A percentile compares a stretch with the other conserved stretches of the same genome.
These are phyloP conservation scores for Delphinella strobiligena DNA, from an alignment of 2,329 filamentous ascomycete genomes.

Conservation along the genomic window DNA sequence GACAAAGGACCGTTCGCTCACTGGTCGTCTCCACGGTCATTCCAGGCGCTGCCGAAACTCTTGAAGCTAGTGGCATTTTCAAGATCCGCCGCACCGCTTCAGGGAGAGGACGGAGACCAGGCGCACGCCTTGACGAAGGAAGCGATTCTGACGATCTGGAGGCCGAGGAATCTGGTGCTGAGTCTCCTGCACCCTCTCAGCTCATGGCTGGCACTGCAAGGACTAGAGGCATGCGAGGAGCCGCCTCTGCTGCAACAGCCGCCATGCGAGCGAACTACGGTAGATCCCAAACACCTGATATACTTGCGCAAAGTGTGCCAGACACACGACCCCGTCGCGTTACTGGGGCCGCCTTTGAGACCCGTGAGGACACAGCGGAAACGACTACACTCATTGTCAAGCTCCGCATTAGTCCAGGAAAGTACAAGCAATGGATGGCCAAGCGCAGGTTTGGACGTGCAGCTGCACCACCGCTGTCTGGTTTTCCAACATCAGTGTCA, in stretches of 20 bases:
- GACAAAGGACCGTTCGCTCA: slow-evolving; percentile 84
- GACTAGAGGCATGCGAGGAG: slow-evolving; percentile 79
- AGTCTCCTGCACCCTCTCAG: slow-evolving; percentile 67
- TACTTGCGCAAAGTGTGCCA: slow-evolving; percentile 60
- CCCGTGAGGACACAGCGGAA: slow-evolving; percentile 75
- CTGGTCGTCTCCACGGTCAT: slow-evolving; percentile 86
- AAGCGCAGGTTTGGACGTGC: slow-evolving; percentile 36
- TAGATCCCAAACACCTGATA: slow-evolving; percentile 86
- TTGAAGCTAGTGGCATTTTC: slow-evolving; percentile 80
- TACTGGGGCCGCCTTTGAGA: slow-evolving; percentile 41
- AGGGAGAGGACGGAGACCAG: slow-evolving; percentile 40
- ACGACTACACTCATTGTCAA: slow-evolving; percentile 64
- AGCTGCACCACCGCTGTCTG: slow-evolving; percentile 15
- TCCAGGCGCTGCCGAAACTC: slow-evolving; percentile 65
- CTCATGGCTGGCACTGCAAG: slow-evolving; percentile 58
- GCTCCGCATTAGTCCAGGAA: slow-evolving; percentile 61
- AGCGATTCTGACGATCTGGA: slow-evolving; percentile 80
- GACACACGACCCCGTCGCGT: slow-evolving; percentile 48
- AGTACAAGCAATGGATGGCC: slow-evolving; percentile 53
- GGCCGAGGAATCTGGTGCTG: slow-evolving; percentile 74
- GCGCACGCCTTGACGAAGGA: slow-evolving; percentile 43
- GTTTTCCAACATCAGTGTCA: slow-evolving; percentile 30
- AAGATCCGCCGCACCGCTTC: slow-evolving; percentile 43
- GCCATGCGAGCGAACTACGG: slow-evolving; percentile 62
- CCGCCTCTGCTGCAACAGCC: slow-evolving; percentile 74